These are phyloP conservation scores for Oryza rufipogon DNA, from an alignment of 176 grass and related monocot genomes.

Conservation along the genomic window DNA sequence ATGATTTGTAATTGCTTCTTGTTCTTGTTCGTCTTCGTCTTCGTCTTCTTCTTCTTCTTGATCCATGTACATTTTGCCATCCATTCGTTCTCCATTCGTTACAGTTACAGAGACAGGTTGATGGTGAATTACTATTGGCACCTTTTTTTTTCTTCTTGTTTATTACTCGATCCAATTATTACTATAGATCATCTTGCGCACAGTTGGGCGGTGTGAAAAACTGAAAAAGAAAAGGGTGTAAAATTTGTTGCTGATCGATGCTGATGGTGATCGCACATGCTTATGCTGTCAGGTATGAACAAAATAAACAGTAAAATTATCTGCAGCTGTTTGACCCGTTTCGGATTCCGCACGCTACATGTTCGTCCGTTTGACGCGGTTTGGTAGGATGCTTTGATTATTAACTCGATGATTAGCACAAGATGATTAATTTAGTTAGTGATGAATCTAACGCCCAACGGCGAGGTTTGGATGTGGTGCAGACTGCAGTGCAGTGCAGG, in stretches of 20 bases:
- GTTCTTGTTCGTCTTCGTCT: not conserved
- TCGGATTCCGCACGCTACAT: not conserved
- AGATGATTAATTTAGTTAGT: not conserved
- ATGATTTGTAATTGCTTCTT: not conserved
- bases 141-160: not conserved
- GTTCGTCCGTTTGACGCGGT: not conserved
- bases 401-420: not conserved
- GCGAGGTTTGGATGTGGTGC: too few species aligned
- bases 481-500: too few species aligned
- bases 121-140: not conserved
- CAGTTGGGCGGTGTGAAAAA: not conserved
- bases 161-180: not conserved
- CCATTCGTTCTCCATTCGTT: not conserved
- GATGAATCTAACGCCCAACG: not conserved
- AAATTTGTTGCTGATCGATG: not conserved
- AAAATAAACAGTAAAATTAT: not conserved
- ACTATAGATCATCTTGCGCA: not conserved
- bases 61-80: slow-evolving; percentile 25
- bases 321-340: not conserved
- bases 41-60: not conserved
- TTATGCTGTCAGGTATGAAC: not conserved
- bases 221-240: not conserved
- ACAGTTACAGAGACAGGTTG: not conserved
- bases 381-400: not conserved
- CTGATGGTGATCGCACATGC: not conserved